Percentiles rank a stretch among this genome's conserved stretches.
phyloP scores from a whole-genome alignment of 1,139 yeast species.

The Pneumocystis jirovecii region DNA sequence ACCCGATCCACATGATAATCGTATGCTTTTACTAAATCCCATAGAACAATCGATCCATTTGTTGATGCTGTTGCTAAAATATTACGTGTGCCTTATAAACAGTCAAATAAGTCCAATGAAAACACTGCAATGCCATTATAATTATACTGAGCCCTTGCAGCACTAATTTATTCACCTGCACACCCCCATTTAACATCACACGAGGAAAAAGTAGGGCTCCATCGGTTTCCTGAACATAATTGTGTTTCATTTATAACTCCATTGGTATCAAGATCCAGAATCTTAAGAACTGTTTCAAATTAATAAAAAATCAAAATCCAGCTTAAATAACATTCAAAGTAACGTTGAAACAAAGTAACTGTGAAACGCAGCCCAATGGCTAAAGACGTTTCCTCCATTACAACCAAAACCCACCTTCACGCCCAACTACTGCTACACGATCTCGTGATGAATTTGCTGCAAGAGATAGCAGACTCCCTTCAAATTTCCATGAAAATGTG shows the following conservation, averaged over 20 bases:
- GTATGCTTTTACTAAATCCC: conserved; percentile 11
- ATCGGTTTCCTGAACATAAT: conserved; percentile 12
- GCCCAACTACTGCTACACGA: conserved; percentile 2
- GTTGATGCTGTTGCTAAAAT: conserved; percentile 15
- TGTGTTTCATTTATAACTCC: conserved; percentile 14
- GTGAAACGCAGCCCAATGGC: too few species aligned
- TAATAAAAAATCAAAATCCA: too few species aligned
- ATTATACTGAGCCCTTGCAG: not conserved
- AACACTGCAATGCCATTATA: too few species aligned
- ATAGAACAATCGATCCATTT: conserved; percentile 14
- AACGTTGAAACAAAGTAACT: not conserved
- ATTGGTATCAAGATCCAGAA: conserved; percentile 17
- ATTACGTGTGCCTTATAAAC: conserved; percentile 15
- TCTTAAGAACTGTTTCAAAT: conserved; percentile 17
- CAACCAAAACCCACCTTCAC: not conserved
- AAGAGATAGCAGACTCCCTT: not conserved
- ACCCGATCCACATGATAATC: conserved; percentile 8
- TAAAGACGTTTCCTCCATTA: too few species aligned
- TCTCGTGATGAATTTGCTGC: not conserved
- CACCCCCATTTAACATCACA: conserved; percentile 27
- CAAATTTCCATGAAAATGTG: not conserved
- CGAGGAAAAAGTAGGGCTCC: conserved; percentile 14
- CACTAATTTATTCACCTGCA: not conserved
- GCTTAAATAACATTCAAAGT: not conserved
- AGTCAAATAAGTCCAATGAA: not conserved